Conservation (phyloP, 1,284 basidiomycete species). For the Puccinia novopanici region DNA sequence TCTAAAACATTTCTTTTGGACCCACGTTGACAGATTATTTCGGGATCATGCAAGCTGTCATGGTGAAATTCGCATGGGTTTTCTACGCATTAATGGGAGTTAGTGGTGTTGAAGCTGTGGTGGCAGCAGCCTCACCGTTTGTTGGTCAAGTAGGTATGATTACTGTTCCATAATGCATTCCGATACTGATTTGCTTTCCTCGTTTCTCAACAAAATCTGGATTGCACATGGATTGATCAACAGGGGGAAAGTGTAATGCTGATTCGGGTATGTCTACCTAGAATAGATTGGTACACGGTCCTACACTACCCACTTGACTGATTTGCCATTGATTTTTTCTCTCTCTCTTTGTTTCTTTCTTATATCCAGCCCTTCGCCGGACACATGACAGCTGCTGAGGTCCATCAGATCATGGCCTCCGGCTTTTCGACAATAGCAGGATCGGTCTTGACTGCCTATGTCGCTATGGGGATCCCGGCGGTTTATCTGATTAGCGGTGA, state of each 20-base stretch:
- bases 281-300: background rate
- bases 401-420: conserved; percentile 85
- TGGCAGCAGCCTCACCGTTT: conserved; percentile 86
- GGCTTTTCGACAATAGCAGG: conserved; percentile 91
- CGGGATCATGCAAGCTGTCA: conserved; percentile 84
- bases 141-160: conserved; percentile 67
- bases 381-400: conserved; percentile 81
- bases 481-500: conserved; percentile 73
- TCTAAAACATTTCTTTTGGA: background rate
- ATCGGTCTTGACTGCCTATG: conserved; percentile 81
- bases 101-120: conserved; percentile 81
- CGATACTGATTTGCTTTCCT: background rate
- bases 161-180: background rate
- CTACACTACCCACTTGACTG: background rate
- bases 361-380: conserved; percentile 75
- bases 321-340: background rate
- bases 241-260: conserved; percentile 77
- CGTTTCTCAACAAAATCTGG: background rate
- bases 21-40: conserved; percentile 59
- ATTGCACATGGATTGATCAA: background rate
- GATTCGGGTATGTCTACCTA: conserved; percentile 56
- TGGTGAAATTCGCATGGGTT: conserved; percentile 82
- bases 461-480: conserved; percentile 76
- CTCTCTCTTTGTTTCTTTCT: too few species aligned
- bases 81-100: conserved; percentile 71